Base-by-base conservation (phyloP, 2,329 filamentous ascomycete species). In the Ascomycota sp. region DNA sequence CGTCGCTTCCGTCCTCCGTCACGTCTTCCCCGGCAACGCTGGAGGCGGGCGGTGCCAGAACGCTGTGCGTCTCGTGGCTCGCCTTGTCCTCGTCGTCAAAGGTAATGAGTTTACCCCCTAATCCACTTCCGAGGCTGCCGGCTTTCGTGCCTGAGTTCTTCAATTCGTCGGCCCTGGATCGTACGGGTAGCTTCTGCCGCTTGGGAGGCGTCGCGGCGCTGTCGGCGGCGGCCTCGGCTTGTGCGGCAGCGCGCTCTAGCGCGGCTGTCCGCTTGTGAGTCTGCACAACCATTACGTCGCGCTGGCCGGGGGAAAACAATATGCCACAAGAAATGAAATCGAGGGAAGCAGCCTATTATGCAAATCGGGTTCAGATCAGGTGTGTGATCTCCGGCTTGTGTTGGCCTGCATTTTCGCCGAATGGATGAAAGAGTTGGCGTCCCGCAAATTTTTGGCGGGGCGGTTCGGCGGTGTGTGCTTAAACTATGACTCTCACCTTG, bases 1-100 rank as follows among this genome's bases (percentile, higher is more conserved):
- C 63, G 25, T 65, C 62, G 26, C 69, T 63, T 25, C 65, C 62
- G 25, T 54, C 53, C 4, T 57, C 55, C 2, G 6, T 34, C 4
- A 7, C 12, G 7, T 52, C 48, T 4, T 55, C 51, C 2, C 52
- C 50, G 3, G 53, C 48, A 4, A 45, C 40, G 11, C 46, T 42
- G 2, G 39, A 32, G 11, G 38, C 37, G 9, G 25, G 31, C 8
- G 39, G 25, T 6, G 34, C 7, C 4, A 31, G 19, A 2, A 30
- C 23, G 4, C 38, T 13, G 4, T 19, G n/a, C 19, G 29, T 35
- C 8, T 32, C 32, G 13, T 37, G 29, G 19, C 44, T 44, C 21
- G 41, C 41, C 12, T 48, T 38, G 23, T 48, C 48, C 10, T 53
- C 44, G 26, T 53, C 49, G 27, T 40, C 43, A 35, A 55, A 55